Conservation (phyloP, 352 stramenopile species). For the Hyphochytrium catenoides region DNA sequence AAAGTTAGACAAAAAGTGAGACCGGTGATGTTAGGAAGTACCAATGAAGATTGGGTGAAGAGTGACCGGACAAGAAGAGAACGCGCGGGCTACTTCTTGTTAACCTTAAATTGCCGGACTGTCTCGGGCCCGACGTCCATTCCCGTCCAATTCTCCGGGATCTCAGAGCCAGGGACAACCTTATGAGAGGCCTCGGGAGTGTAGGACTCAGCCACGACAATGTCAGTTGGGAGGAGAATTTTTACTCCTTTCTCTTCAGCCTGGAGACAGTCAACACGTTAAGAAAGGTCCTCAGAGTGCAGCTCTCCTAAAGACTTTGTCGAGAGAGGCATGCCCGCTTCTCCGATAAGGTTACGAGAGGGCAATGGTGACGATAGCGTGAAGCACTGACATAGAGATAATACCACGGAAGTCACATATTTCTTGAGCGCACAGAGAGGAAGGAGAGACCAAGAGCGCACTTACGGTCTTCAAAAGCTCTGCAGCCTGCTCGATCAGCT, state of each 20-base stretch:
- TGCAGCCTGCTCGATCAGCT: slow-evolving; percentile 74
- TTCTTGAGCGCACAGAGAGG: too few relatives aligned
- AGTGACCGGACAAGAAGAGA: too few relatives aligned
- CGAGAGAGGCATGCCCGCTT: too few relatives aligned
- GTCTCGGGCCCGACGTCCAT: slow-evolving; percentile 60
- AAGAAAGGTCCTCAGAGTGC: not conserved
- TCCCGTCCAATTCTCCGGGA: slow-evolving; percentile 87
- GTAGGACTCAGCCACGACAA: slow-evolving; percentile 77
- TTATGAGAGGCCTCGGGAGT: slow-evolving; percentile 29
- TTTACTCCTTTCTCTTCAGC: slow-evolving; percentile 61
- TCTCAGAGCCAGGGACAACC: slow-evolving; percentile 39
- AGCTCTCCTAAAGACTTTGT: not conserved
- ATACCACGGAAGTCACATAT: too few relatives aligned
- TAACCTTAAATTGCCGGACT: slow-evolving; percentile 30
- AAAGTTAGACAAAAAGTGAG: too few relatives aligned
- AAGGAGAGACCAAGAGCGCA: too few relatives aligned
- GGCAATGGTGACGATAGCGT: too few relatives aligned
- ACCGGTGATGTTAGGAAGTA: too few relatives aligned
- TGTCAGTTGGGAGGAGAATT: slow-evolving; percentile 74
- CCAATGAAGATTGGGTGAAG: too few relatives aligned
- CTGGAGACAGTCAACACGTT: slow-evolving; percentile 9
- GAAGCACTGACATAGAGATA: too few relatives aligned
- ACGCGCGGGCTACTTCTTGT: too few relatives aligned
- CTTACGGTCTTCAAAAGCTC: slow-evolving; percentile 42
- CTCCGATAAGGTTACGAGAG: too few relatives aligned